Conservation (phyloP, 202 grass and related monocot species). For the Carex arenaria region DNA sequence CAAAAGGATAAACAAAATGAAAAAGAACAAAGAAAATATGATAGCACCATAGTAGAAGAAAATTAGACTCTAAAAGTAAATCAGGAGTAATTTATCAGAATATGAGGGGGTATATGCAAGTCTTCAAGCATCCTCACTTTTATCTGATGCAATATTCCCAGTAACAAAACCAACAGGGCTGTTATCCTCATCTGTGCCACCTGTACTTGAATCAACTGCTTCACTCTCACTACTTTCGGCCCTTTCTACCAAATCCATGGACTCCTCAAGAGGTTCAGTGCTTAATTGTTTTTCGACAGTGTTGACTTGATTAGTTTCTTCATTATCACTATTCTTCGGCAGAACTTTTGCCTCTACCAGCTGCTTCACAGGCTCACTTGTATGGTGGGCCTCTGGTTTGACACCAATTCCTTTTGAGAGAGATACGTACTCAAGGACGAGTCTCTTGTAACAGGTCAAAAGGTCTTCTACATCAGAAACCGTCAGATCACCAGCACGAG, state of each 20-base stretch:
- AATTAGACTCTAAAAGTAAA: neutral
- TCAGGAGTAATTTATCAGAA: neutral
- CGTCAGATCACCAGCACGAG: conserved; percentile 77
- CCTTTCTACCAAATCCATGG: conserved; percentile 21
- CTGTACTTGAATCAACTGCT: conserved; percentile 12
- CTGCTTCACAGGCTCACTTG: neutral
- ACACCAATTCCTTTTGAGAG: conserved; percentile 70
- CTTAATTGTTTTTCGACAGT: conserved; percentile 27
- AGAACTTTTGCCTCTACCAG: conserved; percentile 16
- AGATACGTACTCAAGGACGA: conserved; percentile 62
- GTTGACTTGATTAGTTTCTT: conserved; percentile 1
- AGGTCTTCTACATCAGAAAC: conserved; percentile 86
- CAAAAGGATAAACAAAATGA: neutral
- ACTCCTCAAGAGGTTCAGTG: conserved; percentile 23
- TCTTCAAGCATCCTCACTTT: conserved; percentile 1
- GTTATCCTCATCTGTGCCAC: conserved; percentile 21
- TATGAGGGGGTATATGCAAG: neutral
- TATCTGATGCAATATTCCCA: conserved; percentile 31
- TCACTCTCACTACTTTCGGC: conserved; percentile 16
- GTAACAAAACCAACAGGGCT: conserved; percentile 15
- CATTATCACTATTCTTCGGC: conserved; percentile 7
- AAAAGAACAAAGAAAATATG: neutral
- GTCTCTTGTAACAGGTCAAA: conserved; percentile 84
- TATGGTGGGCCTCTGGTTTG: conserved; percentile 24
- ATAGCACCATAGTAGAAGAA: neutral